These are phyloP conservation scores for Kwoniella shandongensis DNA, from an alignment of 768 basidiomycete genomes.

Conservation along the genomic window DNA sequence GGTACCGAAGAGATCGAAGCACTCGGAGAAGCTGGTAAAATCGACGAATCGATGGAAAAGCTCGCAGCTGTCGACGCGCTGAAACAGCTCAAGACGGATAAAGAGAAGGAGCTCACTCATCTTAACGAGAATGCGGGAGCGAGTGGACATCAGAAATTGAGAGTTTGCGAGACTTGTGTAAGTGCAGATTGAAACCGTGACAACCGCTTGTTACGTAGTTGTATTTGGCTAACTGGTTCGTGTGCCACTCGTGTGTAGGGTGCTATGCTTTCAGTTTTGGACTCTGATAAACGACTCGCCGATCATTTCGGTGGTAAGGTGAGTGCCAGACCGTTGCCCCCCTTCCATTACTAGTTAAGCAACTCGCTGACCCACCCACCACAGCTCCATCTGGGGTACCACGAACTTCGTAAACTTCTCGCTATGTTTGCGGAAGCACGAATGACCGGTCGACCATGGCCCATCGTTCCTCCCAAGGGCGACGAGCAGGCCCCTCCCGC, in stretches of 20 bases:
- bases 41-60: slow-evolving; percentile 97
- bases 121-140: slow-evolving; percentile 97
- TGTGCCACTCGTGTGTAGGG: slow-evolving; percentile 49
- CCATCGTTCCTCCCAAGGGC: slow-evolving; percentile 9
- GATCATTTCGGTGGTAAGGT: slow-evolving; percentile 99
- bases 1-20: slow-evolving; percentile 97
- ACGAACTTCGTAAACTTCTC: slow-evolving; percentile 93
- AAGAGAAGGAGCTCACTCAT: slow-evolving; percentile 95
- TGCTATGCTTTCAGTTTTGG: slow-evolving; percentile 95
- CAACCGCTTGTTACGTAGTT: neutral
- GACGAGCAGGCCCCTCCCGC: neutral
- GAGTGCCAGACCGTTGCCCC: slow-evolving; percentile 48
- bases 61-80: slow-evolving; percentile 96
- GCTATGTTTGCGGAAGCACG: slow-evolving; percentile 86
- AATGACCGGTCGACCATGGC: slow-evolving; percentile 59
- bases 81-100: slow-evolving; percentile 92
- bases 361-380: slow-evolving; percentile 4
- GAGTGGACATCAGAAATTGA: slow-evolving; percentile 98
- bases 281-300: slow-evolving; percentile 95
- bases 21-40: slow-evolving; percentile 95
- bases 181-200: slow-evolving; percentile 16
- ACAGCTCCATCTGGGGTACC: slow-evolving; percentile 98
- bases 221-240: no score
- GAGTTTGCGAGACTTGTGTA: slow-evolving; percentile 98
- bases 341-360: neutral